Percentiles rank a stretch among this genome's conserved stretches.
Conservation (phyloP, 2,329 filamentous ascomycete genomes). For the Bipolaris zeicola region DNA sequence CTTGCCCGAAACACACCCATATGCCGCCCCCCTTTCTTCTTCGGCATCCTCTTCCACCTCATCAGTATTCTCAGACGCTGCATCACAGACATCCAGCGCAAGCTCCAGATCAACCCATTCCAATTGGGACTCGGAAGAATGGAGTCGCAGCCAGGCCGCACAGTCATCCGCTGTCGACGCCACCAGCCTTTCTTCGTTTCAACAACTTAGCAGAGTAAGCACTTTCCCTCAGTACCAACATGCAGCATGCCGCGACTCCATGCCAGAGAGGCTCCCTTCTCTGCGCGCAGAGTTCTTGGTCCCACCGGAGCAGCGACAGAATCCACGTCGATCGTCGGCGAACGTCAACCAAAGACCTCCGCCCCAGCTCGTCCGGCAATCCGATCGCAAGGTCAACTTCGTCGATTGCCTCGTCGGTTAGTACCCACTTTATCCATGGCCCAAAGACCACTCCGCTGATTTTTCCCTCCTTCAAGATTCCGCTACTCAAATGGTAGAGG, state of each 20-base stretch:
- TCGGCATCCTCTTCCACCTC: conserved; percentile 77
- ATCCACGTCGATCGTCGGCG: conserved; percentile 63
- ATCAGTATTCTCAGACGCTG: conserved; percentile 74
- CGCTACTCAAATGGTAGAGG: conserved; percentile 94
- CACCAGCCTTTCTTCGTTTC: conserved; percentile 31
- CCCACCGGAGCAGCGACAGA: conserved; percentile 66
- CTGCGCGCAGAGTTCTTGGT: conserved; percentile 53
- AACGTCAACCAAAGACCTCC: conserved; percentile 66
- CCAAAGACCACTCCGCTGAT: conserved; percentile 41
- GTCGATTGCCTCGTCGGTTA: conserved; percentile 98
- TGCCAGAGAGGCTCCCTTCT: conserved; percentile 40
- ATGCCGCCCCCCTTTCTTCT: conserved; percentile 72
- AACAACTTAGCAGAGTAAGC: conserved; percentile 44
- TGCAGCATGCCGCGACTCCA: conserved; percentile 46
- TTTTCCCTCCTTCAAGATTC: conserved; percentile 69
- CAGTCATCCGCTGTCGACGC: conserved; percentile 32
- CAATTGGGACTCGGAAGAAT: conserved; percentile 53
- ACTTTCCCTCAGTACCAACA: conserved; percentile 47
- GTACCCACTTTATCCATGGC: conserved; percentile 52
- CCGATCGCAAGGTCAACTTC: conserved; percentile 91
- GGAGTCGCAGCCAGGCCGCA: conserved; percentile 34
- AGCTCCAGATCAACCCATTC: conserved; percentile 65
- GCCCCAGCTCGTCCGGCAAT: conserved; percentile 80
- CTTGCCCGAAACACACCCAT: conserved; percentile 58
- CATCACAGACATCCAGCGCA: conserved; percentile 73